Base-by-base conservation (phyloP, 306 rosid genomes). In the Citrullus colocynthis region DNA sequence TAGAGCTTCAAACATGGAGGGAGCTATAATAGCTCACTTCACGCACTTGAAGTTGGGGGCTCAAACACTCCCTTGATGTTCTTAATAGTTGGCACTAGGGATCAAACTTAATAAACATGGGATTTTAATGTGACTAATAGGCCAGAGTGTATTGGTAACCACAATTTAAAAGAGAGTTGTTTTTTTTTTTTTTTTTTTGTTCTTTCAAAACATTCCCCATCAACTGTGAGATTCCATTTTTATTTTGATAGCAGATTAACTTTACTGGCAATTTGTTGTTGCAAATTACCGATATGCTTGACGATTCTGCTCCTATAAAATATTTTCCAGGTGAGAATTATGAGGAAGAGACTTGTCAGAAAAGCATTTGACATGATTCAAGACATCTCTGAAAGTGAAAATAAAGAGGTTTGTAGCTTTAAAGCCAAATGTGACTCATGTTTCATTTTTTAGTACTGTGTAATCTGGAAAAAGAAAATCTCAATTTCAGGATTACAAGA, bases 301-400 rank as follows among this genome's bases (percentile, higher is more conserved):
- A 73, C 32, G 62, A 73, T 51, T 32, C 21, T 73, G 10, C 48
- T 74, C 61, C 30, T 39, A 63, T 80, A 3, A 60, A 63, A 34
- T 59, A 57, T 78, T 30, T 86, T 84, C 79, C 91, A 96, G 99
- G 98, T 96, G 57, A 85, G 99, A 80, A 96, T 96, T 84, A 96
- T 96, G 99, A 92, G 98, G 80, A 96, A 96, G 88, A 88, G 99
- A 85, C 97, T 96, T 32, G 96, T 96, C 54, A 85, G 99, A 87
- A 96, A 96, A 86, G 82, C 98, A 75, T 96, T 92, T 79, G 97
- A 95, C 82, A 95, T 95, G 99, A 96, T 96, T 86, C 99, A 96
- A 82, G 98, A 92, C 65, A n/a, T 92, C 16, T 71, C 99, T 69
- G 98, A 96, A 80, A 77, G 94, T 52, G 99, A 96, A 79, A 87